Evolutionary conservation across 345 rosid species (phyloP).

Genomic region (Sonneratia alba): DNA sequence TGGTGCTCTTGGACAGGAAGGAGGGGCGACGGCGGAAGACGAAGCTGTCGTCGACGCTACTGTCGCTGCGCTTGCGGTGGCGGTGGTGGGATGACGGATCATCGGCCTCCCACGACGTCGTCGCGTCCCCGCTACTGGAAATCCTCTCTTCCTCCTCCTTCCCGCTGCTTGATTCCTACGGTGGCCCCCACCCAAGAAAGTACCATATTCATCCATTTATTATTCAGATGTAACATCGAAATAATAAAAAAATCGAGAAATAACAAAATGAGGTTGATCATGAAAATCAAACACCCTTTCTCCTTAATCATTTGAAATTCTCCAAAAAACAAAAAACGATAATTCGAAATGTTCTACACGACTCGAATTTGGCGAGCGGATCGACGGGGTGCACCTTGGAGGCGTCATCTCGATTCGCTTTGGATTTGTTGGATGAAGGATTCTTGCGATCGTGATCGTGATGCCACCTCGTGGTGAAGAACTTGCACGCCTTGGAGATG

Average conservation of each 20-base stretch:
- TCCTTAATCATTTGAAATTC: too few species aligned
- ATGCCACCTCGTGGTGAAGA: conserved; percentile 41
- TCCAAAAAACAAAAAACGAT: too few species aligned
- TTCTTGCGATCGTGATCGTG: conserved; percentile 13
- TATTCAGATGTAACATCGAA: neutral
- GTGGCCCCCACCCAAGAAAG: neutral
- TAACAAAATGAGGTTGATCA: too few species aligned
- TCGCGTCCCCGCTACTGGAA: conserved; percentile 14
- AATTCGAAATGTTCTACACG: neutral
- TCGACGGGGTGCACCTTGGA: neutral
- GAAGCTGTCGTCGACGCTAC: conserved; percentile 40
- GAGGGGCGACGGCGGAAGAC: conserved; percentile 29
- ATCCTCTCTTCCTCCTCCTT: conserved; percentile 19
- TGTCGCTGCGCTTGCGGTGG: neutral
- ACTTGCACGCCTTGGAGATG: conserved; percentile 52
- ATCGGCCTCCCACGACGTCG: conserved; percentile 11
- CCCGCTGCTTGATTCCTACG: neutral
- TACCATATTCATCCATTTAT: conserved; percentile 13
- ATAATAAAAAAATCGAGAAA: neutral
- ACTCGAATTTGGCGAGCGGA: neutral
- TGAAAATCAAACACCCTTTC: too few species aligned
- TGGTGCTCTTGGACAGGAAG: conserved; percentile 23
- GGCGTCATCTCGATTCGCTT: conserved; percentile 1
- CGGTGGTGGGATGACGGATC: neutral
- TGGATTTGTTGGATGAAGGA: neutral